A percentile compares a stretch with the other conserved stretches of the same genome.
phyloP scores from a whole-genome alignment of 164 flowering plant genomes.

The Amborella trichopoda region DNA sequence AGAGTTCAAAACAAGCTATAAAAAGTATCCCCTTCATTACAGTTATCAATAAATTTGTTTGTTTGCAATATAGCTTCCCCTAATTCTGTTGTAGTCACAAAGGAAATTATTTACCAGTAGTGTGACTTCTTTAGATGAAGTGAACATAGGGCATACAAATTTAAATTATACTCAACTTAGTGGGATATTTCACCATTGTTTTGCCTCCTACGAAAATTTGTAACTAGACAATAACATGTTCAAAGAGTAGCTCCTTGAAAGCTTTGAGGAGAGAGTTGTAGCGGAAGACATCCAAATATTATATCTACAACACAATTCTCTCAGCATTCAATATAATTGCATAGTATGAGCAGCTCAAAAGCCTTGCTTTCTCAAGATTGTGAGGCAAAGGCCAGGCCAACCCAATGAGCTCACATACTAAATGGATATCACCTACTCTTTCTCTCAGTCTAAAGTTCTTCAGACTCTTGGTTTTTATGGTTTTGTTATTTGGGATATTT shows the following conservation, averaged over 20 bases:
- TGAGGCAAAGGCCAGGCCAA: constrained; percentile 74
- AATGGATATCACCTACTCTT: too few species aligned
- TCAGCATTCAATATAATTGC: constrained; percentile 91
- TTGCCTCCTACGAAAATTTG: constrained; percentile 62
- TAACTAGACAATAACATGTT: constrained; percentile 83
- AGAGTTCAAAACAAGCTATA: too few species aligned
- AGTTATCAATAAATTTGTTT: too few species aligned
- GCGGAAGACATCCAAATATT: constrained; percentile 42
- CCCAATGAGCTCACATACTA: constrained; percentile 56
- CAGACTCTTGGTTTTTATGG: too few species aligned
- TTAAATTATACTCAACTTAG: constrained; percentile 63
- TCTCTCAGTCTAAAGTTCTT: too few species aligned
- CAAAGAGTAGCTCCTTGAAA: constrained; percentile 59
- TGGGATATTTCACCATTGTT: constrained; percentile 60
- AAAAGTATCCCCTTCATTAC: constrained; percentile 59
- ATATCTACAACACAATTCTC: constrained; percentile 82
- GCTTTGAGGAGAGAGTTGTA: constrained; percentile 57
- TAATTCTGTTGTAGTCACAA: constrained; percentile 55
- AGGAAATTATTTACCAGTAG: constrained; percentile 59
- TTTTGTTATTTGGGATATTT: too few species aligned
- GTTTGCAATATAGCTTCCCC: too few species aligned
- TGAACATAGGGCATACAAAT: constrained; percentile 64
- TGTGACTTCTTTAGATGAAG: constrained; percentile 46
- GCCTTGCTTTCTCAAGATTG: constrained; percentile 76
- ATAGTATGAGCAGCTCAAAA: constrained; percentile 87